phyloP scores from a whole-genome alignment of 2,329 filamentous ascomycete species.

The Diaporthe nobilis region DNA sequence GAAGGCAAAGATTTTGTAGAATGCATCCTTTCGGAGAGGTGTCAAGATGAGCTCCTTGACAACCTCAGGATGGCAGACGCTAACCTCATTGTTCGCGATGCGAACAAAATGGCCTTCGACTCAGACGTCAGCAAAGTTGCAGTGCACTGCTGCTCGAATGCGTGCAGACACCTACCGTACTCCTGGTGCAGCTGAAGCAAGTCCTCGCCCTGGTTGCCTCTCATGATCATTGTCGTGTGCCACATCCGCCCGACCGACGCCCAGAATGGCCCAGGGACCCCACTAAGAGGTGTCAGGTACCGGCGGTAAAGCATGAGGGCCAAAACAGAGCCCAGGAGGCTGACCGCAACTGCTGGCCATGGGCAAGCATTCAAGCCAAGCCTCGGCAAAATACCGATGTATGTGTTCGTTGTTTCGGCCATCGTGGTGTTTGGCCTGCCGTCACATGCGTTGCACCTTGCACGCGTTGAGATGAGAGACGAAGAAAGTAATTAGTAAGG shows the following conservation, averaged over 20 bases:
- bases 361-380: background rate
- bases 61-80: conserved; percentile 58
- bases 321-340: background rate
- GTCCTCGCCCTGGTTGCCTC: conserved; percentile 55
- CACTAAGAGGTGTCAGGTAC: conserved; percentile 55
- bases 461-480: background rate
- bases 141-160: background rate
- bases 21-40: conserved; percentile 52
- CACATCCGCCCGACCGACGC: conserved; percentile 57
- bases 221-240: conserved; percentile 55
- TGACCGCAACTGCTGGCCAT: background rate
- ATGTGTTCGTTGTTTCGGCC: background rate
- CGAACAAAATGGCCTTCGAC: conserved; percentile 54
- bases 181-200: conserved; percentile 54
- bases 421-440: background rate
- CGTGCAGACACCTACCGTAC: conserved; percentile 45
- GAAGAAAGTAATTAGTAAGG: background rate
- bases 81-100: conserved; percentile 59
- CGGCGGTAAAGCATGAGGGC: conserved; percentile 42
- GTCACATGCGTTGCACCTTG: background rate
- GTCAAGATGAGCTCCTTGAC: conserved; percentile 56
- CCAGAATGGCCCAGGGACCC: conserved; percentile 58
- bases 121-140: background rate
- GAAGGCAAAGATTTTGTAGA: conserved; percentile 54
- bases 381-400: background rate